Percentiles rank a stretch among this genome's conserved stretches.
These are phyloP conservation scores for Aspergillus ochraceus DNA, from an alignment of 2,329 filamentous ascomycete genomes.

Conservation along the genomic window DNA sequence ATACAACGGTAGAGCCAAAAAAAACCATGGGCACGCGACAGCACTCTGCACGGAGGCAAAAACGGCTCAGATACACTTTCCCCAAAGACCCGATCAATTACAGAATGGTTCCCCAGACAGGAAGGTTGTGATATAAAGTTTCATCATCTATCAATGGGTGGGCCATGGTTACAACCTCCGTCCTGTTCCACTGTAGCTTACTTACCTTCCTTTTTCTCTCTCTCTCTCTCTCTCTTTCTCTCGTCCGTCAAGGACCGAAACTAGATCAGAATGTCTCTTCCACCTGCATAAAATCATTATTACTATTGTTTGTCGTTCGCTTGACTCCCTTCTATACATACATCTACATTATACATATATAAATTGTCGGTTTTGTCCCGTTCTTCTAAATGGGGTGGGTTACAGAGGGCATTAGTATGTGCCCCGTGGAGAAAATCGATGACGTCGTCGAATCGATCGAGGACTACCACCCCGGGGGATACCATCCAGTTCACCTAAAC, in stretches of 20 bases:
- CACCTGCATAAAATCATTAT: not conserved
- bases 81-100: not conserved
- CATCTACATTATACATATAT: not conserved
- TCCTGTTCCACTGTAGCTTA: not conserved
- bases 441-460: not conserved
- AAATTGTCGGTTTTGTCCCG: not conserved
- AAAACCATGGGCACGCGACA: not conserved
- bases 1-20: no score
- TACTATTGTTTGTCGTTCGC: not conserved
- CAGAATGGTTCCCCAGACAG: not conserved
- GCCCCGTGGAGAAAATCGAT: not conserved
- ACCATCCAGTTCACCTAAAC: constrained; percentile 23
- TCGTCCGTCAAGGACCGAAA: not conserved
- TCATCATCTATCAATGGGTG: not conserved
- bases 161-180: not conserved
- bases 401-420: not conserved
- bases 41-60: not conserved
- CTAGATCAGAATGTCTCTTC: not conserved
- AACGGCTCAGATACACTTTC: no score
- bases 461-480: constrained; percentile 21
- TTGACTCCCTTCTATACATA: not conserved
- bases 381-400: not conserved
- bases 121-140: constrained; percentile 1
- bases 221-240: no score
- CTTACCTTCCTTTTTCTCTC: no score